These are phyloP conservation scores for Cucurbita moschata DNA, from an alignment of 306 rosid species.

Conservation along the genomic window DNA sequence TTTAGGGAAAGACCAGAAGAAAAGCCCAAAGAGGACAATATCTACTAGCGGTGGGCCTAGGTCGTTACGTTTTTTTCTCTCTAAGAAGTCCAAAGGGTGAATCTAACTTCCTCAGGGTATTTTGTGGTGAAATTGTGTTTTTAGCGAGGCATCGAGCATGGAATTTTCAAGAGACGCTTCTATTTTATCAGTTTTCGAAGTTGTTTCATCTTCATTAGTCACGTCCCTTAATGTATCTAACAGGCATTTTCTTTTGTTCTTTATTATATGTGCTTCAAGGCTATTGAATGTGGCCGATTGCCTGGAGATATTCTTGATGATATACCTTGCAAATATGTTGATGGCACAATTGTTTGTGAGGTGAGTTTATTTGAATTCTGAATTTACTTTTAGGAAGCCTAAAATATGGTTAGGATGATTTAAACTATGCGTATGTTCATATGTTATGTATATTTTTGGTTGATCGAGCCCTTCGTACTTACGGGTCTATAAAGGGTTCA, in stretches of 20 bases:
- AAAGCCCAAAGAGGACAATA: too few species aligned
- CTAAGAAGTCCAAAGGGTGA: not conserved
- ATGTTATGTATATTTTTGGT: not conserved
- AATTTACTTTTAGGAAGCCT: conserved; percentile 8
- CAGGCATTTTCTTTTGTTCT: conserved; percentile 1
- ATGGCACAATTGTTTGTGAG: conserved; percentile 88
- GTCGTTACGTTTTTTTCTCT: too few species aligned
- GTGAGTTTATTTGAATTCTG: conserved; percentile 27
- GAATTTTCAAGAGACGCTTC: not conserved
- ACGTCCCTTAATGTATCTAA: not conserved
- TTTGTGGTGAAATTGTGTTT: not conserved
- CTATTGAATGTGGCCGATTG: conserved; percentile 91
- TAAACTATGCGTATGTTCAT: not conserved
- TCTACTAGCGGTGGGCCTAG: too few species aligned
- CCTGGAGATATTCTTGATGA: conserved; percentile 92
- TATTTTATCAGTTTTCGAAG: not conserved
- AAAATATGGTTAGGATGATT: conserved; percentile 2
- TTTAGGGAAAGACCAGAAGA: too few species aligned
- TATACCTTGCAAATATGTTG: conserved; percentile 76
- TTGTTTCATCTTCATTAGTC: not conserved
- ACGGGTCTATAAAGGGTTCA: not conserved
- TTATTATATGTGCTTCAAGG: conserved; percentile 38
- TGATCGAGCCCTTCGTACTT: not conserved
- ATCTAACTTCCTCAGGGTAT: not conserved
- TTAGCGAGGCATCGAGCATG: not conserved